Percentiles rank a stretch among this genome's conserved stretches.
Conservation (phyloP, 2,329 filamentous ascomycete species). For the Apiospora pterosperma region DNA sequence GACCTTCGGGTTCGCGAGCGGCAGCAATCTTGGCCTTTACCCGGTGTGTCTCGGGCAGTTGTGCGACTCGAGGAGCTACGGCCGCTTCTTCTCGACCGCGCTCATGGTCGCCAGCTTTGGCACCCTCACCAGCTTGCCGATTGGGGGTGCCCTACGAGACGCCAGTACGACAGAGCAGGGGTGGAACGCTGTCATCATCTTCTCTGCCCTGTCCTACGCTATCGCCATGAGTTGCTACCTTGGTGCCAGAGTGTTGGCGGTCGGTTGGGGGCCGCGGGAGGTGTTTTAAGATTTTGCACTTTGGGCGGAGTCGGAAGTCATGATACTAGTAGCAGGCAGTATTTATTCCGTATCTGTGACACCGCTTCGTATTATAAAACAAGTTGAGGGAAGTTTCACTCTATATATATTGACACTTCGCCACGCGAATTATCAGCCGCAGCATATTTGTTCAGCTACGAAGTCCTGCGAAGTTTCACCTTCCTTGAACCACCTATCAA, state of each 20-base stretch:
- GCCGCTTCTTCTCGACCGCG: slow-evolving; percentile 64
- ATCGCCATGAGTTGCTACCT: slow-evolving; percentile 26
- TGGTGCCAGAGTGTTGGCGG: slow-evolving; percentile 21
- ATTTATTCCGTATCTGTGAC: neutral
- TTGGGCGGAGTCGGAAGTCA: neutral
- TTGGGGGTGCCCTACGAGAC: slow-evolving; percentile 14
- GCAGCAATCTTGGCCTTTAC: slow-evolving; percentile 64
- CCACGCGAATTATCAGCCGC: neutral
- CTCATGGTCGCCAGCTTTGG: slow-evolving; percentile 34
- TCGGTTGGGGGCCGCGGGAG: slow-evolving; percentile 22
- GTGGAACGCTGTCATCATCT: slow-evolving; percentile 23
- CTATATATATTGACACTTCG: neutral
- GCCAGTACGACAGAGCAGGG: slow-evolving; percentile 18
- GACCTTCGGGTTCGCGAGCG: slow-evolving; percentile 65
- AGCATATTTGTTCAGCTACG: too few species aligned
- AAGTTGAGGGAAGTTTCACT: neutral
- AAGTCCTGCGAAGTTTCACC: too few species aligned
- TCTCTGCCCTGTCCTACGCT: slow-evolving; percentile 23
- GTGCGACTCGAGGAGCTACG: slow-evolving; percentile 65
- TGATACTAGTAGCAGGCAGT: neutral
- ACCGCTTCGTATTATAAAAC: neutral
- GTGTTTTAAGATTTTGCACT: slow-evolving; percentile 15
- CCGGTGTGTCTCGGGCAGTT: slow-evolving; percentile 70
- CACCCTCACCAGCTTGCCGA: slow-evolving; percentile 2
- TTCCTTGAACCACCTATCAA: too few species aligned